Conservation (phyloP, 192 early-diverging fungal genomes). For the Backusella tarrabulga region DNA sequence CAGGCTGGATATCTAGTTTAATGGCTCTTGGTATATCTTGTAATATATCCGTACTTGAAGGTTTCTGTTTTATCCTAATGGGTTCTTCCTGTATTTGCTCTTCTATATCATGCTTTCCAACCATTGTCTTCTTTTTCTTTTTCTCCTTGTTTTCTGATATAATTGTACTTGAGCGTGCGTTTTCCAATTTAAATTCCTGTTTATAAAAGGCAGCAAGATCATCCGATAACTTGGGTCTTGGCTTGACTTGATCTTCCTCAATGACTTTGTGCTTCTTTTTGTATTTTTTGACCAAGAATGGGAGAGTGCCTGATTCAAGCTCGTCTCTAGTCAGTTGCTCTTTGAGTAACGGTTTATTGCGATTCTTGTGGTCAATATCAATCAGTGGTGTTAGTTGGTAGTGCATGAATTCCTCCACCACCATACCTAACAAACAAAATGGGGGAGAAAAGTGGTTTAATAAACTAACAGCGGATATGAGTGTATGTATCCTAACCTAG, state of each 20-base stretch:
- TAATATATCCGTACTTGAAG: neutral
- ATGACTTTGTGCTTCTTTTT: neutral
- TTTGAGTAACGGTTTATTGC: neutral
- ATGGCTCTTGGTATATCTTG: neutral
- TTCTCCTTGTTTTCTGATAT: neutral
- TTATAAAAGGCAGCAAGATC: neutral
- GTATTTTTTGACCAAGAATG: neutral
- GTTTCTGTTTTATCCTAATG: neutral
- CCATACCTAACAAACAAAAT: neutral
- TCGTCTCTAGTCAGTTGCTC: neutral
- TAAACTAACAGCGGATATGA: neutral
- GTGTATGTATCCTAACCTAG: neutral
- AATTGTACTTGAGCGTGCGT: neutral
- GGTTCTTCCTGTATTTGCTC: too few species aligned
- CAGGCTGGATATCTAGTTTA: too few species aligned
- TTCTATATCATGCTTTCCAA: too few species aligned
- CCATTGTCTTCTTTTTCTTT: neutral
- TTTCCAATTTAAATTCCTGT: neutral
- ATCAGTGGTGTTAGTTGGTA: neutral
- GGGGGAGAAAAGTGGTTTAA: neutral
- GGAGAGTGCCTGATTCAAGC: neutral
- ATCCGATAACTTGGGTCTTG: neutral
- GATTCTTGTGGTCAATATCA: neutral
- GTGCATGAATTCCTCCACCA: neutral
- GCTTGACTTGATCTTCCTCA: neutral